These are phyloP conservation scores for Auricularia sp. DNA, from an alignment of 768 basidiomycete genomes.

Conservation along the genomic window DNA sequence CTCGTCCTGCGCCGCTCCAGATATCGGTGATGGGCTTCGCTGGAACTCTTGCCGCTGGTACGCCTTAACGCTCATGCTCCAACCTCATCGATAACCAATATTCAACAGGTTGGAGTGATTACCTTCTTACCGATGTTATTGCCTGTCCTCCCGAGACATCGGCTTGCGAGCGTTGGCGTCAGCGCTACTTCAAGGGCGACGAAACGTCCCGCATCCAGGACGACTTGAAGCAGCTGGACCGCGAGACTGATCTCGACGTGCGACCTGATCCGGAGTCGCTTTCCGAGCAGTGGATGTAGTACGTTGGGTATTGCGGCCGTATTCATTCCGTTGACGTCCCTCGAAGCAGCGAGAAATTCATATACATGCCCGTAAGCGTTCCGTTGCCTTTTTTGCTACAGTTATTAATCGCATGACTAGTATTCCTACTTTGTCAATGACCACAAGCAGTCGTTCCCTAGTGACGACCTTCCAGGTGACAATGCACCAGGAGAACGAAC, in stretches of 20 bases:
- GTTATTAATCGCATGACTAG: slow-evolving; percentile 14
- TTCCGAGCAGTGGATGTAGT: slow-evolving; percentile 35
- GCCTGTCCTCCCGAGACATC: slow-evolving; percentile 34
- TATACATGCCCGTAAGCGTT: slow-evolving; percentile 36
- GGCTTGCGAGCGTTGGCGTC: slow-evolving; percentile 23
- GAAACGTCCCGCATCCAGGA: slow-evolving; percentile 5
- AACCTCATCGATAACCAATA: background rate
- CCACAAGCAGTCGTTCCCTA: slow-evolving; percentile 36
- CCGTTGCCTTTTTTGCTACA: background rate
- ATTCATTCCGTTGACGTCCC: background rate
- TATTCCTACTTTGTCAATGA: slow-evolving; percentile 42
- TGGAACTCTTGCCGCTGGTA: slow-evolving; percentile 34
- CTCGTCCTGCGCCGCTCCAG: slow-evolving; percentile 38
- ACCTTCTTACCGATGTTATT: slow-evolving; percentile 35
- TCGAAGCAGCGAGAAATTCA: slow-evolving; percentile 32
- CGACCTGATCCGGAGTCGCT: slow-evolving; percentile 32
- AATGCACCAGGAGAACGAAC: slow-evolving; percentile 4
- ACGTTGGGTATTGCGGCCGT: slow-evolving; percentile 12
- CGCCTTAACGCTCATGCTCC: slow-evolving; percentile 5
- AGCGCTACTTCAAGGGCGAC: slow-evolving; percentile 2
- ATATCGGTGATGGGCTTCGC: slow-evolving; percentile 43
- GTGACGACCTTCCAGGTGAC: slow-evolving; percentile 17
- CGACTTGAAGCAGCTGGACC: slow-evolving; percentile 22
- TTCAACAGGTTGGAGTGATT: slow-evolving; percentile 37
- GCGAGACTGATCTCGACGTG: slow-evolving; percentile 23